Base-by-base conservation (phyloP, 2,329 filamentous ascomycete species). In the Elsinoe fawcettii region DNA sequence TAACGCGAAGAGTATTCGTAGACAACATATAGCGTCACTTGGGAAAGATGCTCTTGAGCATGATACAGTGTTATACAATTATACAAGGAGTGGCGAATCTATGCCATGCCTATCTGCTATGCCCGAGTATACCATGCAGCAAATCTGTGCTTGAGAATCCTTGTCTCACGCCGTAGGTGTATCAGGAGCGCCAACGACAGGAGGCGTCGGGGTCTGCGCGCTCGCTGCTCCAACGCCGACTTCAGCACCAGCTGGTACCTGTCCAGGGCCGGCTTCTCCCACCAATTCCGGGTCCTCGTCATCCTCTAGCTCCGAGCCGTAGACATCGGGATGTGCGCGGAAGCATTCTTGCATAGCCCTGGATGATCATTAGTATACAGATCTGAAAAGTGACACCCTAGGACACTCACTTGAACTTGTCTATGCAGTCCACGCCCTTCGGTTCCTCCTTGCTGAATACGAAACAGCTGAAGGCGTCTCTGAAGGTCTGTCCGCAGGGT, bases 261-360 rank as follows among this genome's bases (percentile, higher is more conserved):
- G 23, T 16, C 32, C 55, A 22, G 32, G 39, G 9, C 54, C 54
- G 14, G 25, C 61, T 51, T 62, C 57, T 64, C 75, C 75, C 46
- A 83, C 80, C 18, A 56, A 20, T 27, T 56, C 54, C 11, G 54
- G 54, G 22, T 86, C 84, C 32, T 84, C 82, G 53, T 95, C 90
- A 49, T 90, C 87, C 32, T 87, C 85, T 16, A 96, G 78, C 71
- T 97, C 92, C 43, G 87, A 81, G 60, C 90, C 91, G 73, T 99
- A 99, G 60, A 96, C 80, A 43, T 97, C 93, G 18, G 93, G 93
- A 72, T 96, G 88, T 70, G 85, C 77, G 65, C 90, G 83, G 81
- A 99, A 99, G 78, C 93, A 99, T 67, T 92, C 86, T 77, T 97
- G 93, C 93, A 99, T 99, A 66, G 80, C 84, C 80, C 91, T 96